Conservation (phyloP, 106 monocot genomes). For the Apostasia shenzhenica region DNA sequence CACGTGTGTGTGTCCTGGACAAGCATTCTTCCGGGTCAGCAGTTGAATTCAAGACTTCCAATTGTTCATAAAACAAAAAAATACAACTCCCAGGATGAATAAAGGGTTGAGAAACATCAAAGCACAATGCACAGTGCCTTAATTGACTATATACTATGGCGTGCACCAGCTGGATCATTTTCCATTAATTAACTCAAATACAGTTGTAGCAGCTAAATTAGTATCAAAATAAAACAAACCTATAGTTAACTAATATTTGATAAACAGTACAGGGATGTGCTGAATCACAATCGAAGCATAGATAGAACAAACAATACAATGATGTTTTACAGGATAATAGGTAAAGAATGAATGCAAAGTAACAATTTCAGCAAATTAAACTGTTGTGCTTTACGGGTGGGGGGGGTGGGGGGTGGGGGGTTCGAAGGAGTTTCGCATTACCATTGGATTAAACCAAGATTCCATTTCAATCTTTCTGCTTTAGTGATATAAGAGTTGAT, state of each 20-base stretch:
- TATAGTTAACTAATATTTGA: not conserved
- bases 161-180: not conserved
- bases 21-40: slow-evolving; percentile 47
- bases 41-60: slow-evolving; percentile 22
- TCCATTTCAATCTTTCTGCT: no score
- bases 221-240: not conserved
- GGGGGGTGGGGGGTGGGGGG: no score
- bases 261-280: not conserved
- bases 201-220: not conserved
- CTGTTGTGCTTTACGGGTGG: no score
- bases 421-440: no score
- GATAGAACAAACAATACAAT: no score
- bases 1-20: slow-evolving; percentile 97
- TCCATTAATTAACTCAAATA: not conserved
- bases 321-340: no score
- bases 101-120: slow-evolving; percentile 12
- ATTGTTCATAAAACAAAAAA: slow-evolving; percentile 24
- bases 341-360: no score
- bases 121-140: not conserved
- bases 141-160: not conserved
- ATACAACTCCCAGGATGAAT: slow-evolving; percentile 19
- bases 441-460: no score
- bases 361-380: no score
- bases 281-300: not conserved
- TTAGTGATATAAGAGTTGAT: no score